Percentiles rank a stretch among this genome's conserved stretches.
Conservation (phyloP, 2,329 filamentous ascomycete genomes). For the Albophoma yamanashiensis region DNA sequence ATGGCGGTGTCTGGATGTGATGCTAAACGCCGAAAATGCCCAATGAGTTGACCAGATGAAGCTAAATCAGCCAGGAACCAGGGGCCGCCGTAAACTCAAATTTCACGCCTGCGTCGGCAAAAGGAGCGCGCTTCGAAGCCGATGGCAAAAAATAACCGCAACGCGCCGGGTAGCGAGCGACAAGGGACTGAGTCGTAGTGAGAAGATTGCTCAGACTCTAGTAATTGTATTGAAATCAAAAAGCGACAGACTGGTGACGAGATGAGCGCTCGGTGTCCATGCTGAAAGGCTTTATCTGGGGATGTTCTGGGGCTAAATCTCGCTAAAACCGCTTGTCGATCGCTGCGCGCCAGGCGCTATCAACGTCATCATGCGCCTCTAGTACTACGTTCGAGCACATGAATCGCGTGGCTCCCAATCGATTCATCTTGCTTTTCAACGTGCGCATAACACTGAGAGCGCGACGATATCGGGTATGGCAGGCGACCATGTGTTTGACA, state of each 20-base stretch:
- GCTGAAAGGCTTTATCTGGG: constrained; percentile 1
- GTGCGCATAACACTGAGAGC: too few species aligned
- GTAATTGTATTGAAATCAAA: background rate
- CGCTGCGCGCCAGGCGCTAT: background rate
- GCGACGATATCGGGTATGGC: too few species aligned
- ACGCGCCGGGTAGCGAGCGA: background rate
- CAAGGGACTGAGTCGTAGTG: background rate
- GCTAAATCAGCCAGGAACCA: background rate
- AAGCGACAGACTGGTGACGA: background rate
- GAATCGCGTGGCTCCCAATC: too few species aligned
- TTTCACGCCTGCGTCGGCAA: background rate
- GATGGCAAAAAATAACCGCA: background rate
- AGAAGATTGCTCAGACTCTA: background rate
- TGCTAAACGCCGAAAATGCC: background rate
- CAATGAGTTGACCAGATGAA: background rate
- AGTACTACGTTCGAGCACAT: background rate
- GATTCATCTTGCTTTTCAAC: too few species aligned
- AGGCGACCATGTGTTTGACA: too few species aligned
- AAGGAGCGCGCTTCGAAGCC: background rate
- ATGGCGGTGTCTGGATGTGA: background rate
- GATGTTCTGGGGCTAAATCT: constrained; percentile 8
- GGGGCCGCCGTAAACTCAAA: background rate
- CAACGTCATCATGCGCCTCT: background rate
- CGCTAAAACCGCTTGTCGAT: constrained; percentile 6
- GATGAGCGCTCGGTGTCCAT: background rate